Evolutionary conservation across 768 basidiomycete genomes (phyloP), one percentile per base, ranked within the genome.

Genomic region (Xanthoconium purpureum): DNA sequence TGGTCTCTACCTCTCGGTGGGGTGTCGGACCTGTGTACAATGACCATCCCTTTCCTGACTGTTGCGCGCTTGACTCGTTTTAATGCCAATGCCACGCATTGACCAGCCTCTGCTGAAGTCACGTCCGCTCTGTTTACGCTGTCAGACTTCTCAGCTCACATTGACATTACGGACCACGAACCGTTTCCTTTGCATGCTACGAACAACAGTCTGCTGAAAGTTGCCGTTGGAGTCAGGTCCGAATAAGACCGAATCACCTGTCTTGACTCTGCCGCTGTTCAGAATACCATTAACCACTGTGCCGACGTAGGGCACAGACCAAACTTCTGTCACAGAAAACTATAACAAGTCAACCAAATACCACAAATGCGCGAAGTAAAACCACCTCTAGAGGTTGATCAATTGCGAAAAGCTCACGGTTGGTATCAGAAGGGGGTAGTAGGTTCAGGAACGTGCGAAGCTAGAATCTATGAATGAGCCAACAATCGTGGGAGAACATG

Each of bases 101-200:
- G 97, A 3, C 97, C 97, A 7, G 97, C 97, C 64, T 98, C 95
- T 0, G 92, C 97, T 14, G 80, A 80, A 15, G 78, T 78, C 3
- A 99, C 93, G 52, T 87, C 79, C 20, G 89, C 94, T 35, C 94
- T 89, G 59, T 51, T 28, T 45, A 51, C 11, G n/a, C 24, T 8
- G 51, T 57, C 57, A 62, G 48, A 28, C 0, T 12, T 18, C 52
- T 49, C 32, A 46, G n/a, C 24, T 18, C 47, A 17, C 24, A 33
- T 15, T 29, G 17, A 36, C 32, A 15, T 49, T 28, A 36, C n/a
- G 35, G 35, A 60, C 12, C 17, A 67, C 78, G 35, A 47, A 88
- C 89, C 91, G 76, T 72, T 98, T 99, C 55, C 95, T 82, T 74
- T 98, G 95, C 75, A 99, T 99, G 62, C 85, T 89, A 76, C 91